Conservation (phyloP, 2,329 filamentous ascomycete species). For the Penicillium sp. region DNA sequence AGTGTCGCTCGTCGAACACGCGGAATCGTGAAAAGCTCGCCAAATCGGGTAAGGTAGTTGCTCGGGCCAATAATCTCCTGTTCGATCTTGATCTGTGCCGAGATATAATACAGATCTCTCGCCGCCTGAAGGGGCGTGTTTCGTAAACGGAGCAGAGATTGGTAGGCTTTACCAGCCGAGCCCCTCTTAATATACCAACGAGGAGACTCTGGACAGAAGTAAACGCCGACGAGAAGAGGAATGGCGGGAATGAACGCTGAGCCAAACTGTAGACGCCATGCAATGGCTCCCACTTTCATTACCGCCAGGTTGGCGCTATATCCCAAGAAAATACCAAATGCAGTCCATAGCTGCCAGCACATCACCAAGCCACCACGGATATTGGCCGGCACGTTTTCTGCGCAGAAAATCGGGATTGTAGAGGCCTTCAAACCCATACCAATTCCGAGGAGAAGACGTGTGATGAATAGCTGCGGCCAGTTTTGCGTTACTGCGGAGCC, state of each 20-base stretch:
- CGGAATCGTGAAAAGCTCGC: constrained; percentile 48
- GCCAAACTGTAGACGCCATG: constrained; percentile 64
- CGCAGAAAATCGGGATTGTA: constrained; percentile 55
- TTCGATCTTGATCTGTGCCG: constrained; percentile 51
- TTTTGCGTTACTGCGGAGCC: constrained; percentile 60
- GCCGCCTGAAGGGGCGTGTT: constrained; percentile 46
- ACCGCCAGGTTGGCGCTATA: constrained; percentile 64
- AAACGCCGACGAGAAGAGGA: constrained; percentile 44
- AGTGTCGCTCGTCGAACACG: constrained; percentile 61
- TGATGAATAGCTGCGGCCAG: constrained; percentile 57
- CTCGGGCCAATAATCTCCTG: constrained; percentile 40
- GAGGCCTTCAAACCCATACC: constrained; percentile 61
- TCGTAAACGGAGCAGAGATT: constrained; percentile 20
- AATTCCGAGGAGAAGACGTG: constrained; percentile 57
- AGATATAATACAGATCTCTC: constrained; percentile 62
- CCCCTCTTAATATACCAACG: constrained; percentile 28
- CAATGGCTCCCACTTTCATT: constrained; percentile 55
- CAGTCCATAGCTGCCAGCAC: constrained; percentile 49
- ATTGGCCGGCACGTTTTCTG: constrained; percentile 55
- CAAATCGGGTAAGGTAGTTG: constrained; percentile 61
- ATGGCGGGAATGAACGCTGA: constrained; percentile 65
- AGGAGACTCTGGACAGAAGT: constrained; percentile 29
- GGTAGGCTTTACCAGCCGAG: constrained; percentile 11
- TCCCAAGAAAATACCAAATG: constrained; percentile 53
- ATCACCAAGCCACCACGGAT: constrained; percentile 57